phyloP scores from a whole-genome alignment of 148 eudicot species.

The Rhododendron ovatum region DNA sequence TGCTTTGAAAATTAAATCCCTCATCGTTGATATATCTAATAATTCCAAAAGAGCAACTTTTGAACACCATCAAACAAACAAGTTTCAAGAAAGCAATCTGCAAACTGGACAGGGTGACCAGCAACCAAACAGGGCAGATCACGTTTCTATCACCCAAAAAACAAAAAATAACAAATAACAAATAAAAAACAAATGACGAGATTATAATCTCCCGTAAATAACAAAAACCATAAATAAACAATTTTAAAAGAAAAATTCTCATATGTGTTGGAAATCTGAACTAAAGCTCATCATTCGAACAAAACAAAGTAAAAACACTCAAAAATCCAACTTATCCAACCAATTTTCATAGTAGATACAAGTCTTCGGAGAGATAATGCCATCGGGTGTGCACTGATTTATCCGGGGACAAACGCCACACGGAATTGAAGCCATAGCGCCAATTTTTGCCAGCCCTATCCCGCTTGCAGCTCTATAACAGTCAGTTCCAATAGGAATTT shows the following conservation, averaged over 20 bases:
- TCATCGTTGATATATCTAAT: no score
- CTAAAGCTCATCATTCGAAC: no score
- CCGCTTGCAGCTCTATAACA: no score
- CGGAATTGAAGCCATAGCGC: no score
- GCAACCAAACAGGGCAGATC: background rate
- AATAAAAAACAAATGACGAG: background rate
- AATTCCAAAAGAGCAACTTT: no score
- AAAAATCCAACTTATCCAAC: no score
- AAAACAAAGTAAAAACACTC: no score
- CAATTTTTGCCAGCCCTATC: no score
- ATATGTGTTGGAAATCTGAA: background rate
- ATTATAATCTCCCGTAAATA: background rate
- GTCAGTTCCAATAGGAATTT: no score
- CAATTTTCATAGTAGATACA: background rate
- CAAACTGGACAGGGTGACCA: background rate
- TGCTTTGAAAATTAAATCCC: no score
- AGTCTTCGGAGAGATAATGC: background rate
- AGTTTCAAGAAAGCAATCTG: background rate
- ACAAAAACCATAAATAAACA: background rate
- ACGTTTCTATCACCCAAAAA: background rate
- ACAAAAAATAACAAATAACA: no score
- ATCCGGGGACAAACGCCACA: no score
- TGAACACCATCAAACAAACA: background rate
- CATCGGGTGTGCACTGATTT: background rate
- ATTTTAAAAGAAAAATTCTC: background rate